phyloP scores from a whole-genome alignment of 2,329 filamentous ascomycete genomes.

The Pyricularia pennisetigena region DNA sequence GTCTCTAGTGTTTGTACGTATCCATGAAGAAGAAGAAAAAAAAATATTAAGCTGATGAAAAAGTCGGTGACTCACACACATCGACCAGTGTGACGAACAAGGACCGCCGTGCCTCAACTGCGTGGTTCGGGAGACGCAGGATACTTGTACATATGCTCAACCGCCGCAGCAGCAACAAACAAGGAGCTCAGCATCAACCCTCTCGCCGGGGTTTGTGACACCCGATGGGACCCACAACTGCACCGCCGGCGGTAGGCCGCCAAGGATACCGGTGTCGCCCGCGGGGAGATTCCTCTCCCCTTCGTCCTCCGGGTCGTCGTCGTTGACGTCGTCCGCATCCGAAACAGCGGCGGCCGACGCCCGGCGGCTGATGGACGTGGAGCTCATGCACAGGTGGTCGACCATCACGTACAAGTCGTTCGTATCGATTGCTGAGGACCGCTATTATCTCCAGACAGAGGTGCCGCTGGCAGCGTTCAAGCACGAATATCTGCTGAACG shows the following conservation, averaged over 20 bases:
- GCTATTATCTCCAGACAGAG: slow-evolving; percentile 3
- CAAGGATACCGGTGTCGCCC: background rate
- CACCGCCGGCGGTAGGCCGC: background rate
- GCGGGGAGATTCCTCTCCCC: background rate
- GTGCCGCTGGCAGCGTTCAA: slow-evolving; percentile 2
- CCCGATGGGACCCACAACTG: background rate
- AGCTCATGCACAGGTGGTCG: slow-evolving; percentile 7
- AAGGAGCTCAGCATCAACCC: background rate
- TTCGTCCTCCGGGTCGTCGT: background rate
- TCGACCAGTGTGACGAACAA: slow-evolving; percentile 23
- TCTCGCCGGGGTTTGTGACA: background rate
- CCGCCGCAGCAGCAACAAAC: background rate
- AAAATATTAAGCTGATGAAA: background rate
- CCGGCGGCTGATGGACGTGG: slow-evolving; percentile 4
- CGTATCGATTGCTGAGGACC: slow-evolving; percentile 2
- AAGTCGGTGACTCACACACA: background rate
- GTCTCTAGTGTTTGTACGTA: background rate
- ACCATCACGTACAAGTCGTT: slow-evolving; percentile 6
- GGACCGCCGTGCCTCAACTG: slow-evolving; percentile 25
- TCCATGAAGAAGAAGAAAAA: background rate
- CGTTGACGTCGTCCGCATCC: background rate
- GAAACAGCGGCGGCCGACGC: background rate
- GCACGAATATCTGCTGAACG: slow-evolving; percentile 15
- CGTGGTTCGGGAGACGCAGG: slow-evolving; percentile 12
- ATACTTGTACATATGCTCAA: slow-evolving; percentile 1